Evolutionary conservation across 2,329 filamentous ascomycete species (phyloP).

Genomic region (Talaromyces piceae): DNA sequence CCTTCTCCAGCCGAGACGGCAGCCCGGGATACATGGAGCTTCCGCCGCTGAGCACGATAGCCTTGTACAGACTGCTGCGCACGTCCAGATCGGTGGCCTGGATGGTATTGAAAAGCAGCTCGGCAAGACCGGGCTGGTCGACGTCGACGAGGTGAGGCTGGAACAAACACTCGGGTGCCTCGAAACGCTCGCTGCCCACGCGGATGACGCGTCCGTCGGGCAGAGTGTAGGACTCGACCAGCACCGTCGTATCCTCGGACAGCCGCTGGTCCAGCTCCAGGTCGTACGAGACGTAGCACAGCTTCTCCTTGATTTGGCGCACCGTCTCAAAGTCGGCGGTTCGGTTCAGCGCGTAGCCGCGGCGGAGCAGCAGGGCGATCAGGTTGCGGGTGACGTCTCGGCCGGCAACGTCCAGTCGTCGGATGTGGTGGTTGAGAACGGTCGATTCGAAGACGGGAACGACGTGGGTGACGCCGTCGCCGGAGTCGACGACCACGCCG

Average conservation of each 20-base stretch:
- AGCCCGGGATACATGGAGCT: conserved; percentile 99
- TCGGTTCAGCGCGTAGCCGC: conserved; percentile 93
- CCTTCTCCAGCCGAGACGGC: conserved; percentile 91
- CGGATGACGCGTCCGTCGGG: conserved; percentile 94
- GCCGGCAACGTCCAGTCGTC: conserved; percentile 87
- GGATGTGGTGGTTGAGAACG: conserved; percentile 92
- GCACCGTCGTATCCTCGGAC: conserved; percentile 91
- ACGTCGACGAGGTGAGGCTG: conserved; percentile 97
- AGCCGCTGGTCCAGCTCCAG: conserved; percentile 91
- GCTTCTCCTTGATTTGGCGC: conserved; percentile 98
- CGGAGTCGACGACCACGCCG: conserved; percentile 97
- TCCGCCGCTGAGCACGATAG: conserved; percentile 90
- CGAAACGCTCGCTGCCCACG: conserved; percentile 93
- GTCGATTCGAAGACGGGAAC: conserved; percentile 98
- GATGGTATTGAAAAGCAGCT: conserved; percentile 98
- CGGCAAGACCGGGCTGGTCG: conserved; percentile 91
- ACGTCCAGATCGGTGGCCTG: conserved; percentile 94
- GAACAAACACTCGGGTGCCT: conserved; percentile 96
- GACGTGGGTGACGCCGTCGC: conserved; percentile 96
- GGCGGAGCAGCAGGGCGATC: conserved; percentile 84
- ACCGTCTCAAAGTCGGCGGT: conserved; percentile 99
- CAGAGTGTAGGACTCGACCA: conserved; percentile 95
- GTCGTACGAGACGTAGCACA: conserved; percentile 98
- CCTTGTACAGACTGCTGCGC: conserved; percentile 88
- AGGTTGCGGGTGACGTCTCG: conserved; percentile 98